Conservation (phyloP, 345 rosid species). For the Eucalyptus lansdowneana region DNA sequence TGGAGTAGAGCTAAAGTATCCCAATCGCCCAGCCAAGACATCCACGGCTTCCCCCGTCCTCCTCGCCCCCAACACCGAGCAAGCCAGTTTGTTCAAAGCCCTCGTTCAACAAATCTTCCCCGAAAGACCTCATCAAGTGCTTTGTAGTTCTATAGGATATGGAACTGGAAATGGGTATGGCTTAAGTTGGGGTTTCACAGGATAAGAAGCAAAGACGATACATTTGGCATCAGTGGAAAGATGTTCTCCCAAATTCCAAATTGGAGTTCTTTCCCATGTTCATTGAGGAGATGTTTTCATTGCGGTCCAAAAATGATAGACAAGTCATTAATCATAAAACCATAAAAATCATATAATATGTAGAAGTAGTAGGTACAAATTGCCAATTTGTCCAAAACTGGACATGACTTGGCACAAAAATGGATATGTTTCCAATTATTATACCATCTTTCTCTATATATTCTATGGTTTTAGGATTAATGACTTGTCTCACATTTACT, state of each 20-base stretch:
- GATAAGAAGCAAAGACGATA: neutral
- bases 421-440: neutral
- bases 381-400: neutral
- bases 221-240: neutral
- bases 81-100: constrained; percentile 20
- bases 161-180: neutral
- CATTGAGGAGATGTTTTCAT: neutral
- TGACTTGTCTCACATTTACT: neutral
- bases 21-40: constrained; percentile 39
- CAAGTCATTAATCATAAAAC: neutral
- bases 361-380: neutral
- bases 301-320: neutral
- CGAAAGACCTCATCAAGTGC: constrained; percentile 50
- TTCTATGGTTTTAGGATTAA: neutral
- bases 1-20: constrained; percentile 35
- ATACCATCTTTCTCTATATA: neutral
- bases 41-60: constrained; percentile 27
- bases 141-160: neutral
- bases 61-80: constrained; percentile 9
- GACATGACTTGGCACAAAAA: neutral
- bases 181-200: neutral
- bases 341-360: neutral
- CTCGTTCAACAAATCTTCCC: constrained; percentile 41
- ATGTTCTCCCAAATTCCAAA: neutral
- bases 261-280: neutral